Conservation (phyloP, 2,329 filamentous ascomycete genomes). For the Ceratocystis ficicola region DNA sequence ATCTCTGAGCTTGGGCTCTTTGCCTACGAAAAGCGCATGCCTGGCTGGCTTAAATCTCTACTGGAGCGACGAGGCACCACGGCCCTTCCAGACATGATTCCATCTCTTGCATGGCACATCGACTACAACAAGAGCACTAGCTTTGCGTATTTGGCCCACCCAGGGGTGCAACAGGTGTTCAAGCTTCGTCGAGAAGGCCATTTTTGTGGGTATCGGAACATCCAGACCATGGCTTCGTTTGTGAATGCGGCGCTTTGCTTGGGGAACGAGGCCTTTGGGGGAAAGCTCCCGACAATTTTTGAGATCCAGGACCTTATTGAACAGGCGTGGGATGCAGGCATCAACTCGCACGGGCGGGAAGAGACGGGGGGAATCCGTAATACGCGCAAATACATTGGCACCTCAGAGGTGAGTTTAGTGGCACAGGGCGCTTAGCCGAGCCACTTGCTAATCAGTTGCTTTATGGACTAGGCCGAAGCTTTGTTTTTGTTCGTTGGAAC, state of each 20-base stretch:
- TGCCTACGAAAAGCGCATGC: slow-evolving; percentile 64
- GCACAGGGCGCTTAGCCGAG: background rate
- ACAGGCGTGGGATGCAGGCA: slow-evolving; percentile 72
- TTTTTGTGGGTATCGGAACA: slow-evolving; percentile 92
- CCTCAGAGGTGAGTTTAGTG: slow-evolving; percentile 67
- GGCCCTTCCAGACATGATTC: slow-evolving; percentile 3
- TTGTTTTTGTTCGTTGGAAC: slow-evolving; percentile 61
- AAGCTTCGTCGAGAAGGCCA: slow-evolving; percentile 72
- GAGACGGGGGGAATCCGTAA: slow-evolving; percentile 79
- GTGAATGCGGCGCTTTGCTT: slow-evolving; percentile 47
- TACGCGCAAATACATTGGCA: slow-evolving; percentile 94
- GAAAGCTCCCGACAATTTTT: slow-evolving; percentile 60
- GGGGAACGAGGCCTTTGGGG: slow-evolving; percentile 49
- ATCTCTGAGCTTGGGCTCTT: slow-evolving; percentile 57
- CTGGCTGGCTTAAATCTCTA: slow-evolving; percentile 51
- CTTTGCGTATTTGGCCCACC: slow-evolving; percentile 68
- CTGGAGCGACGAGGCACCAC: slow-evolving; percentile 44
- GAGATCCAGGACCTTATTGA: slow-evolving; percentile 80
- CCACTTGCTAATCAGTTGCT: too few relatives aligned
- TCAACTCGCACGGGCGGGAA: slow-evolving; percentile 58
- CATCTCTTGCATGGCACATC: background rate
- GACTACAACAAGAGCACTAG: slow-evolving; percentile 37
- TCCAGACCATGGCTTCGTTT: slow-evolving; percentile 80
- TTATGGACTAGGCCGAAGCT: slow-evolving; percentile 53
- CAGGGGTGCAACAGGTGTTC: slow-evolving; percentile 63